Evolutionary conservation across 352 stramenopile genomes (phyloP), one percentile per base, ranked within the genome.

Genomic region (Phytophthora pisi): DNA sequence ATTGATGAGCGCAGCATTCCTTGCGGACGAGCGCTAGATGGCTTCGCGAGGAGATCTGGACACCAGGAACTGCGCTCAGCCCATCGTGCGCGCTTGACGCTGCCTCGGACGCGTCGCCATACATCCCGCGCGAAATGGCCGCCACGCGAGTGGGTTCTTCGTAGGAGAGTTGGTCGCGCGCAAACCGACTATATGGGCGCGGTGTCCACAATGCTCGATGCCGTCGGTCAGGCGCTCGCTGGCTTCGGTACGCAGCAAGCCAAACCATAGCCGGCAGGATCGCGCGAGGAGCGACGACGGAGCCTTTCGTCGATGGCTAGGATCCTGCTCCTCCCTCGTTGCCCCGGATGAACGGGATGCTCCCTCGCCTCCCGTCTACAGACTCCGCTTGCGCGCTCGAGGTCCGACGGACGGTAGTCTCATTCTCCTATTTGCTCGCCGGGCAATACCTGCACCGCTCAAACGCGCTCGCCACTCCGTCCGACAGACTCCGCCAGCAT

Each of bases 341-440:
- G 43, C 43, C 31, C 11, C 38, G 38, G 38, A 28, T 28, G 26
- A 28, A 18, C 54, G 18, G 46, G 57, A 67, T 71, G 57, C 57
- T 62, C 36, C 9, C 47, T 30, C 18, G 40, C 24, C 51, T 61
- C 65, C 68, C 58, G 70, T 77, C 70, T 77, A 66, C 66, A 64
- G 61, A 45, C 38, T 45, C 38, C 38, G 38, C 38, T 38, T 45
- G 24, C 47, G 23, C 18, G 34, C 26, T 6, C 62, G 46, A 58
- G 47, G 66, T 58, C 61, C 57, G 57, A 60, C 61, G 16, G 57
- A 60, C 61, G 16, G 51, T 34, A 64, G 34, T 65, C 66, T 78
- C 66, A 78, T 70, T 78, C 55, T 53, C 50, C 56, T 9, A 78
- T 78, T 78, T 78, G 62, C 71, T 64, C 28, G 16, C 61, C 49